phyloP scores from a whole-genome alignment of 2,329 filamentous ascomycete species.

The Trichoderma lentiforme region DNA sequence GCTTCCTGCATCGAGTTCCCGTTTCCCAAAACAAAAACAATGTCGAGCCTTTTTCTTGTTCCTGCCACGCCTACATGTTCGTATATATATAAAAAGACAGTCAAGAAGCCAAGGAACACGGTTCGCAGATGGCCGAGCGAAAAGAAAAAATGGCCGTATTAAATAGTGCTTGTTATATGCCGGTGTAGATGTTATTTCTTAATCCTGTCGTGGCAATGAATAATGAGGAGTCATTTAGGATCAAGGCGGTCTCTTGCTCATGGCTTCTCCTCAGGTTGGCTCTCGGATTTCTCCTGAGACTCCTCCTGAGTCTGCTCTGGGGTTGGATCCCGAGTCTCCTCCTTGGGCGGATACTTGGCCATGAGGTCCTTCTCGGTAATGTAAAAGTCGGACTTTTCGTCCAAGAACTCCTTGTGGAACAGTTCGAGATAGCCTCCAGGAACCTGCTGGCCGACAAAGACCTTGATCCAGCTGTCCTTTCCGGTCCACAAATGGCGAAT shows the following conservation, averaged over 20 bases:
- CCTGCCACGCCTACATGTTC: neutral
- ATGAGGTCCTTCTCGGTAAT: constrained; percentile 37
- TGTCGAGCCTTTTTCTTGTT: neutral
- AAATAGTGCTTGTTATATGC: constrained; percentile 6
- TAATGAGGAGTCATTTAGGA: neutral
- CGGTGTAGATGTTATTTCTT: neutral
- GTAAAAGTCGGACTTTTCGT: constrained; percentile 35
- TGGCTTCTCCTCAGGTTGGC: neutral
- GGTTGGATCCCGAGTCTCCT: neutral
- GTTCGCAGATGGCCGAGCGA: neutral
- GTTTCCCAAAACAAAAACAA: constrained; percentile 2
- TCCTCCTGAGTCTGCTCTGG: neutral
- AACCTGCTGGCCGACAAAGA: constrained; percentile 37
- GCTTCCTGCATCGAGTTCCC: neutral
- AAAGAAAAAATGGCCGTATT: constrained; percentile 4
- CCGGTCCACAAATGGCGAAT: constrained; percentile 44
- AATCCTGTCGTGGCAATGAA: neutral
- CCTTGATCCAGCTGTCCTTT: constrained; percentile 40
- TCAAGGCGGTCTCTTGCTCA: neutral
- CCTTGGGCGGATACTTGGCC: constrained; percentile 11
- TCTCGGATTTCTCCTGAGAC: neutral
- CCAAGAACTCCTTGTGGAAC: constrained; percentile 36
- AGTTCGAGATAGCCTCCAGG: constrained; percentile 35
- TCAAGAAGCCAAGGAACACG: neutral
- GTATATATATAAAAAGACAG: constrained; percentile 5